Conservation (phyloP, 1,139 yeast species). For the Geotrichum aggregatum region DNA sequence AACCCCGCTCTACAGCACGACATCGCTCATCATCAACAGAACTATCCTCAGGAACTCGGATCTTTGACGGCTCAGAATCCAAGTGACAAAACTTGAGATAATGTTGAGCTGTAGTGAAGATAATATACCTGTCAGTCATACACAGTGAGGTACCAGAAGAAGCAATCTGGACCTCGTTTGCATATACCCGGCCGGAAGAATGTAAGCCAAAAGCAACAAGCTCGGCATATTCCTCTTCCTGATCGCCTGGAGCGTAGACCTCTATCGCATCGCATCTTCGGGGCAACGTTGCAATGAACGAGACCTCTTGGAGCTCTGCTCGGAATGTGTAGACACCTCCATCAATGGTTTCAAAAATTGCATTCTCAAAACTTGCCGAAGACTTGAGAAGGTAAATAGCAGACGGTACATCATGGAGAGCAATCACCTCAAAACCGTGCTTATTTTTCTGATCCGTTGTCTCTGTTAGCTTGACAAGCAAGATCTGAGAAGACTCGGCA, state of each 20-base stretch:
- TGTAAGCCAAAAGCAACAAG: slow-evolving; percentile 61
- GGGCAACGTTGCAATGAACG: slow-evolving; percentile 53
- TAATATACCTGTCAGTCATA: slow-evolving; percentile 64
- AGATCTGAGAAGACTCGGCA: slow-evolving; percentile 19
- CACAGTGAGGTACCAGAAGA: slow-evolving; percentile 79
- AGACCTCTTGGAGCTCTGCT: slow-evolving; percentile 32
- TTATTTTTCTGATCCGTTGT: slow-evolving; percentile 9
- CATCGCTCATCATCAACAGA: slow-evolving; percentile 67
- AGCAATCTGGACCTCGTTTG: slow-evolving; percentile 59
- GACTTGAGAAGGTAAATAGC: slow-evolving; percentile 57
- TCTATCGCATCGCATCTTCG: slow-evolving; percentile 61
- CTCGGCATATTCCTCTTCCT: slow-evolving; percentile 28
- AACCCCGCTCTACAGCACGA: slow-evolving; percentile 87
- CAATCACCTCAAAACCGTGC: slow-evolving; percentile 17
- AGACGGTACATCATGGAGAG: slow-evolving; percentile 36
- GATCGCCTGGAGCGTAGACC: slow-evolving; percentile 26
- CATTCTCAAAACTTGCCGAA: slow-evolving; percentile 49
- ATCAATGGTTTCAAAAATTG: slow-evolving; percentile 60
- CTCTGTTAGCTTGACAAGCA: slow-evolving; percentile 21
- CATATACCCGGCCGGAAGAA: slow-evolving; percentile 67
- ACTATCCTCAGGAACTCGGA: slow-evolving; percentile 37
- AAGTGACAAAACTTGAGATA: slow-evolving; percentile 79
- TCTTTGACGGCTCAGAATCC: slow-evolving; percentile 39
- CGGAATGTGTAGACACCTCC: slow-evolving; percentile 50
- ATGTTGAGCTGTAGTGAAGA: slow-evolving; percentile 87